Evolutionary conservation across 176 grass and related monocot species (phyloP).

Genomic region (Juncus effusus): DNA sequence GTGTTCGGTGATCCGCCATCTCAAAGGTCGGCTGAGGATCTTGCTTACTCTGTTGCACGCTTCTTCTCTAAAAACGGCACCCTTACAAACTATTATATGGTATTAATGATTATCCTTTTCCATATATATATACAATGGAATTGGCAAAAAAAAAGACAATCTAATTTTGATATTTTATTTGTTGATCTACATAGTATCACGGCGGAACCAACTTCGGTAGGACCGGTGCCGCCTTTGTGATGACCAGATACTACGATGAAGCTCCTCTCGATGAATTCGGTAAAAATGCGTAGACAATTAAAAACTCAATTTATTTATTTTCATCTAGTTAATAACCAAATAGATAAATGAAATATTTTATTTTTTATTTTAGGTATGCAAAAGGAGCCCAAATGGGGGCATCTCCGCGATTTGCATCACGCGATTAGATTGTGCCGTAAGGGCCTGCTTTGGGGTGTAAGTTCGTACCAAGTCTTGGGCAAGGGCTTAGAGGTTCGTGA

Average conservation of each 20-base stretch:
- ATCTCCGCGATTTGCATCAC: slow-evolving; percentile 74
- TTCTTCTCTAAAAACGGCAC: slow-evolving; percentile 87
- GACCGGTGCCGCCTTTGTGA: slow-evolving; percentile 63
- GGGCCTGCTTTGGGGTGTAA: slow-evolving; percentile 56
- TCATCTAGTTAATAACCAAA: no score
- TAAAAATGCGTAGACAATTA: slow-evolving; percentile 24
- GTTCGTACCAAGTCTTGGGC: slow-evolving; percentile 48
- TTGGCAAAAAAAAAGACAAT: not conserved
- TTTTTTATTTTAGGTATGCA: slow-evolving; percentile 45
- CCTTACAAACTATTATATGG: slow-evolving; percentile 89
- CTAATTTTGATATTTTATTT: not conserved
- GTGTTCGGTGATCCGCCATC: slow-evolving; percentile 68
- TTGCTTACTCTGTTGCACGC: slow-evolving; percentile 72
- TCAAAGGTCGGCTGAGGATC: slow-evolving; percentile 80
- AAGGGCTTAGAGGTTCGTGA: slow-evolving; percentile 57
- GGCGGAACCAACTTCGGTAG: slow-evolving; percentile 95
- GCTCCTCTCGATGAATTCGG: slow-evolving; percentile 88
- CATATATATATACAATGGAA: slow-evolving; percentile 1
- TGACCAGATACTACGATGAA: slow-evolving; percentile 88
- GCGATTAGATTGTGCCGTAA: slow-evolving; percentile 58
- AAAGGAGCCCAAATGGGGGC: slow-evolving; percentile 90
- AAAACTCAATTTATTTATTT: no score
- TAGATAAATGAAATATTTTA: not conserved
- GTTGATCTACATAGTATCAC: slow-evolving; percentile 52
- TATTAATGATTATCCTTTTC: slow-evolving; percentile 12